These are phyloP conservation scores for Gillenia trifoliata DNA, from an alignment of 306 rosid genomes.

Conservation along the genomic window DNA sequence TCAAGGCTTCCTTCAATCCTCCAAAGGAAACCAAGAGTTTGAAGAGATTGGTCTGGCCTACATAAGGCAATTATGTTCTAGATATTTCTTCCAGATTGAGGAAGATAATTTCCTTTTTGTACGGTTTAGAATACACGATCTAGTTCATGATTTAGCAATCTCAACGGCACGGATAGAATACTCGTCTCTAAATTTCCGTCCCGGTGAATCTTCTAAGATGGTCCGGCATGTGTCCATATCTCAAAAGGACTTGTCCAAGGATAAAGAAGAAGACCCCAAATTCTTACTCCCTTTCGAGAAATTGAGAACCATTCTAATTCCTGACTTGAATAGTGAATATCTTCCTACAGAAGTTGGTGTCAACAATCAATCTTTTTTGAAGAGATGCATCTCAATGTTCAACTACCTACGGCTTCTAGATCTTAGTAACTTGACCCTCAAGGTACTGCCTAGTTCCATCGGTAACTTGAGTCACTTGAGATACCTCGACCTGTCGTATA, in stretches of 20 bases:
- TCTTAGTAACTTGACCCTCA: not conserved
- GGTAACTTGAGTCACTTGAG: conserved; percentile 8
- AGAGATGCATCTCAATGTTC: not conserved
- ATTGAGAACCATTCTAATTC: not conserved
- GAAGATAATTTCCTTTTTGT: not conserved
- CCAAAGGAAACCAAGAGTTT: not conserved
- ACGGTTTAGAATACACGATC: conserved; percentile 1
- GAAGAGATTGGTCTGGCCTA: not conserved
- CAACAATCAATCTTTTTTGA: not conserved
- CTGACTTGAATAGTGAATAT: not conserved
- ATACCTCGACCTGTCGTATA: conserved; percentile 2
- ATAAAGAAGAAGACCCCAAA: not conserved
- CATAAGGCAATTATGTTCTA: not conserved
- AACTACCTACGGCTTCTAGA: not conserved
- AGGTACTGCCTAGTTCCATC: not conserved
- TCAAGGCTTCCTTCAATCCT: conserved; percentile 2
- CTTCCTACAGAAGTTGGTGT: not conserved
- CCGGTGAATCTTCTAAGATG: not conserved
- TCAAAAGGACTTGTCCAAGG: not conserved
- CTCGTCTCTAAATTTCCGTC: not conserved
- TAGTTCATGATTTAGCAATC: not conserved
- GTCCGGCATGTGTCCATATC: not conserved
- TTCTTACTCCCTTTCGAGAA: not conserved
- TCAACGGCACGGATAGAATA: not conserved
- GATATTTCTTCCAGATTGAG: conserved; percentile 5